Base-by-base conservation (phyloP, 2,329 filamentous ascomycete species). In the Lecanicillium sp. region DNA sequence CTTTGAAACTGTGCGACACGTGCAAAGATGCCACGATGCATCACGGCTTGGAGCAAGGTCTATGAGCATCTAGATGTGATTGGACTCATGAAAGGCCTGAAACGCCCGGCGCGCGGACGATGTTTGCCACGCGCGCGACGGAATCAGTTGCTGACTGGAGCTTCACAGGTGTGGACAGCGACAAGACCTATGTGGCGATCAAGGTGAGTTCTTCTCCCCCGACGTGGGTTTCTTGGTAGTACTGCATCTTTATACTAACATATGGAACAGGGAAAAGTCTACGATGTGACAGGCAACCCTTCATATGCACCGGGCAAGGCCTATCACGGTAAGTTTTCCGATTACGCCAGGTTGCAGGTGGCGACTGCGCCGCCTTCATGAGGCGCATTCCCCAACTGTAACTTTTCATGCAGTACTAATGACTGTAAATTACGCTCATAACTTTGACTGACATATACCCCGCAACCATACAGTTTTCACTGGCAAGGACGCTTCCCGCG, bases 401-500 rank as follows among this genome's bases (percentile, higher is more conserved):
- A n/a, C n/a, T n/a, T n/a, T n/a, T n/a, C n/a, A n/a, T n/a, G n/a
- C n/a, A n/a, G n/a, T n/a, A n/a, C n/a, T n/a, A n/a, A n/a, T n/a
- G n/a, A n/a, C n/a, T n/a, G n/a, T n/a, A n/a, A n/a, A n/a, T n/a
- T n/a, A n/a, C n/a, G n/a, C n/a, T n/a, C n/a, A n/a, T n/a, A n/a
- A 25, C 22, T 25, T 6, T 40, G 12, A 17, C 31, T 36, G 28
- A 40, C 39, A 12, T 13, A 17, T 20, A 15, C 28, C 22, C 33
- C 25, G 17, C 27, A 31, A 5, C 18, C 20, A 34, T 32, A 30
- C 49, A 98, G 92, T 96, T 15, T 98, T 98, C 57, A 85, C 87
- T 3, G 92, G 92, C 45, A 94, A 94, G 57, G 94, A 98, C 55
- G 84, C 92, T 18, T 97, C 92, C n/a, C 79, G 87, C 45, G 92